Percentiles rank a stretch among this genome's conserved stretches.
Conservation (phyloP, 441 rosid species). For the Melastoma candidum region DNA sequence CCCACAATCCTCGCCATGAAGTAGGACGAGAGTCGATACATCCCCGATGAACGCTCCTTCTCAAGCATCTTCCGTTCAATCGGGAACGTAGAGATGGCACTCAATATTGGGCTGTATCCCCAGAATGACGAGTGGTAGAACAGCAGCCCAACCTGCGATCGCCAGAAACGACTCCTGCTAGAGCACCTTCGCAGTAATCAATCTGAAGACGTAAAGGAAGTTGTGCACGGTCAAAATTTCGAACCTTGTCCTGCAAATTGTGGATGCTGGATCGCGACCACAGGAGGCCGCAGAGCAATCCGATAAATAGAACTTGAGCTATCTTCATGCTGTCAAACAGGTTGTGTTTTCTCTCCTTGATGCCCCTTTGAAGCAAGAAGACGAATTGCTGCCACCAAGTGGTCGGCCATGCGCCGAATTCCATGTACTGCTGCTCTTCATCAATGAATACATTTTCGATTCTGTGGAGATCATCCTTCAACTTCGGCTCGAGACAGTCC, state of each 20-base stretch:
- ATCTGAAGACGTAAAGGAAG: not conserved
- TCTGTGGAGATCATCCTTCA: too few species aligned
- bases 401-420: slow-evolving; percentile 12
- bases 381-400: slow-evolving; percentile 26
- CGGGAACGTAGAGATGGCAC: slow-evolving; percentile 26
- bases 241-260: slow-evolving; percentile 27
- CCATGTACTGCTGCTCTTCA: too few species aligned
- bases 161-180: not conserved
- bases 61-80: slow-evolving; percentile 25
- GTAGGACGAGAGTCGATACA: slow-evolving; percentile 27
- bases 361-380: slow-evolving; percentile 19
- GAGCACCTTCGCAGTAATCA: too few species aligned
- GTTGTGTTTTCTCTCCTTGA: slow-evolving; percentile 27
- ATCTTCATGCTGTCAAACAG: slow-evolving; percentile 22
- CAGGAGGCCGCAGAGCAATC: slow-evolving; percentile 18
- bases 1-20: slow-evolving; percentile 19
- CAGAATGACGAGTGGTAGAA: slow-evolving; percentile 27
- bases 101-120: slow-evolving; percentile 24
- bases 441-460: too few species aligned
- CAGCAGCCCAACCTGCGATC: slow-evolving; percentile 21
- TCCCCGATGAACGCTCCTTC: slow-evolving; percentile 28
- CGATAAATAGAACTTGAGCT: slow-evolving; percentile 23
- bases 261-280: slow-evolving; percentile 27
- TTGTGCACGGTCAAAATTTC: not conserved
- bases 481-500: too few species aligned